These are phyloP conservation scores for Globisporangium paroecandrum DNA, from an alignment of 352 stramenopile species.

Conservation along the genomic window DNA sequence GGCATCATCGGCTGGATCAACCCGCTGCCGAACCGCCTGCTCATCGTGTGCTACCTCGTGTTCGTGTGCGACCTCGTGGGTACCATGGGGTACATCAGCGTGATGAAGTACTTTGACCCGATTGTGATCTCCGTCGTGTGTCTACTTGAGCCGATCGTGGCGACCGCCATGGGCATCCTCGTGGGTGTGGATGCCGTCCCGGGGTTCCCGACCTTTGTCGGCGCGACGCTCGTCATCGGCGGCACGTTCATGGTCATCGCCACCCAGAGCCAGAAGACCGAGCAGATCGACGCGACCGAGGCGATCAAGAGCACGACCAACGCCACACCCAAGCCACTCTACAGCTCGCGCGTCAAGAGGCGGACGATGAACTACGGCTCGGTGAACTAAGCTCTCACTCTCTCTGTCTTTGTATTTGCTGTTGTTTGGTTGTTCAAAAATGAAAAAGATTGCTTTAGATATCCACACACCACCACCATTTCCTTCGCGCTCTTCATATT, in stretches of 20 bases:
- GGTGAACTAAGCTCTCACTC: conserved; percentile 6
- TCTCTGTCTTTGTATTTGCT: not conserved
- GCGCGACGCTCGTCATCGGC: conserved; percentile 67
- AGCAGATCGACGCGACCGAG: conserved; percentile 80
- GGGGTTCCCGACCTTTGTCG: conserved; percentile 64
- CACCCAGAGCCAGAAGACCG: conserved; percentile 74
- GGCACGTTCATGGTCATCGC: conserved; percentile 78
- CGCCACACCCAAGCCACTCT: conserved; percentile 55
- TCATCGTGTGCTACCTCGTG: conserved; percentile 79
- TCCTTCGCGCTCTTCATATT: not conserved
- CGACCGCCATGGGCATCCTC: conserved; percentile 66
- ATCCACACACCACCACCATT: too few species aligned
- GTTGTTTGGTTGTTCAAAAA: too few species aligned
- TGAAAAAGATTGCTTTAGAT: too few species aligned
- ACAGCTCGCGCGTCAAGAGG: conserved; percentile 54
- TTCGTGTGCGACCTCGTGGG: conserved; percentile 86
- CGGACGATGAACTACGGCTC: conserved; percentile 49
- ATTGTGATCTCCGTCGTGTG: conserved; percentile 88
- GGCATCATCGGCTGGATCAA: conserved; percentile 87
- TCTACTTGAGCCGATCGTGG: conserved; percentile 86
- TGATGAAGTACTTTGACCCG: conserved; percentile 93
- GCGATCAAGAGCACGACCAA: conserved; percentile 43
- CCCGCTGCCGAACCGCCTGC: conserved; percentile 43
- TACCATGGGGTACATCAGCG: conserved; percentile 88
- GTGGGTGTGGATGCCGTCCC: conserved; percentile 74